A percentile compares a stretch with the other conserved stretches of the same genome.
Evolutionary conservation across 2,329 filamentous ascomycete genomes (phyloP).

Genomic region (Elsinoe batatas): DNA sequence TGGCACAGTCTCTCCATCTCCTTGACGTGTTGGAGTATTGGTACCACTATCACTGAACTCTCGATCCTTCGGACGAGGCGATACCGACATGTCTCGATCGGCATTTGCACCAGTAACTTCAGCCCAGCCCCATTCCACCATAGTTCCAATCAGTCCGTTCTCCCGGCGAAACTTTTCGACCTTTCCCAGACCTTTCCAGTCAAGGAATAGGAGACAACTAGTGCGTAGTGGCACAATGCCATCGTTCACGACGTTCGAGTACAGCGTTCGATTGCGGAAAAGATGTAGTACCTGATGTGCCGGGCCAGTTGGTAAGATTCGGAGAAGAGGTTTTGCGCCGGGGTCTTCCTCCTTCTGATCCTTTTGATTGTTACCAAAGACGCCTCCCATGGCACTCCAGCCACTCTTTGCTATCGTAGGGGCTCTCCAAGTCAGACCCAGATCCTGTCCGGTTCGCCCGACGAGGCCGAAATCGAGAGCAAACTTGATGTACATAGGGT

Average conservation of each 20-base stretch:
- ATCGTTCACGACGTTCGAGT: constrained; percentile 96
- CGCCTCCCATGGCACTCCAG: constrained; percentile 79
- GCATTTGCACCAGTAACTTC: constrained; percentile 65
- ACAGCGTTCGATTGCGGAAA: constrained; percentile 84
- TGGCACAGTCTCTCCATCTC: constrained; percentile 47
- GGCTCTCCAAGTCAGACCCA: constrained; percentile 87
- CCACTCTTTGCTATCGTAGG: constrained; percentile 76
- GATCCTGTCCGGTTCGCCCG: constrained; percentile 88
- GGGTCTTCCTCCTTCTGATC: constrained; percentile 50
- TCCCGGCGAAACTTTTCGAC: constrained; percentile 91
- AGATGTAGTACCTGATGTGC: constrained; percentile 78
- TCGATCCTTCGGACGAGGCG: constrained; percentile 20
- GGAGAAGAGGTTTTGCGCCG: constrained; percentile 76
- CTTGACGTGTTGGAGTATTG: constrained; percentile 15
- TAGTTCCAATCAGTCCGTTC: constrained; percentile 82
- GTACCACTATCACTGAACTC: constrained; percentile 22
- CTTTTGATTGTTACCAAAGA: constrained; percentile 53
- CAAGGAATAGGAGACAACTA: constrained; percentile 89
- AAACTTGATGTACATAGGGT: constrained; percentile 94
- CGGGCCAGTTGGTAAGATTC: constrained; percentile 83
- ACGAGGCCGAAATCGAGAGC: constrained; percentile 93
- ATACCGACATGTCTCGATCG: constrained; percentile 22
- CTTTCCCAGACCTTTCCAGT: constrained; percentile 87
- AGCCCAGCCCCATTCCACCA: constrained; percentile 90
- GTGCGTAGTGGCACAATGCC: constrained; percentile 92